Evolutionary conservation across 2,329 filamentous ascomycete genomes (phyloP), one percentile per base, ranked within the genome.

Genomic region (Neoscytalidium dimidiatum): DNA sequence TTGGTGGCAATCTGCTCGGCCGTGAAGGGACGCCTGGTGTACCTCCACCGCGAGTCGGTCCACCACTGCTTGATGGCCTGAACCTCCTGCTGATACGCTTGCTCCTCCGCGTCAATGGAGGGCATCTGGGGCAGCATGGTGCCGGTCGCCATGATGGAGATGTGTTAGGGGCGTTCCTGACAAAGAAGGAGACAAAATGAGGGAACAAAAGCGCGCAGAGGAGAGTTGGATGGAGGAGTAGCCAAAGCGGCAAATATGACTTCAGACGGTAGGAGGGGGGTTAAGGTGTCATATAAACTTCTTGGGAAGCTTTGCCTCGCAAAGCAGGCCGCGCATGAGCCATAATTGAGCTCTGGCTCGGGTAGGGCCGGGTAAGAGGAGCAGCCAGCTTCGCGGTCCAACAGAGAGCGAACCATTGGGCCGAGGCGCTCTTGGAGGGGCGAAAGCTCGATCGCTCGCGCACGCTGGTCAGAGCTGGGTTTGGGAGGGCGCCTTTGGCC

Each of bases 1-100:
- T 99, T 99, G 61, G 92, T 90, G 68, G 96, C 95, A 75, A 99
- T 98, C 82, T 96, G 92, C 84, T 98, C 95, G 33, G 95, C 93
- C 3, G 94, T 97, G 78, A 95, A 99, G 26, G 95, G 90, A 66
- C 95, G 87, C 82, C 91, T 94, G 72, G 95, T 99, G 80, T 92
- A 88, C 77, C 92, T 87, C 95, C 95, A 99, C 84, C 95, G 87
- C 65, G 92, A 87, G 73, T 96, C 92, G 62, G 84, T 85, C 95
- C 95, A 99, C 95, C 95, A 99, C 79, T 90, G 82, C 86, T 97
- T 92, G 71, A 98, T 90, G 70, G 90, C 88, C 73, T 90, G 88
- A 66, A 98, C 92, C 77, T 99, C 95, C 70, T 90, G 85, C 73
- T 88, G 84, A 81, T 90, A 97, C 73, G 89, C 81, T 72, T 90